These are phyloP conservation scores for Metschnikowia sp. DNA, from an alignment of 805 yeast species.

Conservation along the genomic window DNA sequence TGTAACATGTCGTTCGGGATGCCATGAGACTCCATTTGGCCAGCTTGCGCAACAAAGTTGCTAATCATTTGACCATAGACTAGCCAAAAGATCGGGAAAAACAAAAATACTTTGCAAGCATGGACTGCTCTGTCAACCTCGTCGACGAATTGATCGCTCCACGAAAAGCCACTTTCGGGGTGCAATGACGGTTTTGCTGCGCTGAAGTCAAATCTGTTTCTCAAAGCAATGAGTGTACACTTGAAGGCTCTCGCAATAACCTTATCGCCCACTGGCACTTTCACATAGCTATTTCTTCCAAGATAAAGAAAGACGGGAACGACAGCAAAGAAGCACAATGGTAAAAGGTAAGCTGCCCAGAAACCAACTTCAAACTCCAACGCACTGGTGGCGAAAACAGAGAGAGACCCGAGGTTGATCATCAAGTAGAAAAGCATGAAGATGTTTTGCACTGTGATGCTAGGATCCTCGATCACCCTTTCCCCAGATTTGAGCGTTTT, in stretches of 20 bases:
- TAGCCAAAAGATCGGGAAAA: constrained; percentile 16
- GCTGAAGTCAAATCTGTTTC: constrained; percentile 9
- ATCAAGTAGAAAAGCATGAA: constrained; percentile 16
- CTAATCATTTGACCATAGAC: constrained; percentile 18
- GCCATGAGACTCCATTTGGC: constrained; percentile 16
- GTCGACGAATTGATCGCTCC: constrained; percentile 15
- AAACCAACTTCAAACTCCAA: constrained; percentile 12
- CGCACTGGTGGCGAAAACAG: constrained; percentile 13
- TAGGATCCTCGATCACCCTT: constrained; percentile 14
- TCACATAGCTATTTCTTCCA: constrained; percentile 11
- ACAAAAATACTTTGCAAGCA: constrained; percentile 16
- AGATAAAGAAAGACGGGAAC: constrained; percentile 10
- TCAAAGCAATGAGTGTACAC: constrained; percentile 8
- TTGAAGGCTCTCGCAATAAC: constrained; percentile 12
- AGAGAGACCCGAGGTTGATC: constrained; percentile 16
- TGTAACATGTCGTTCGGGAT: constrained; percentile 16
- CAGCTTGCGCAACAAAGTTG: constrained; percentile 16
- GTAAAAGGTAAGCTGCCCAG: constrained; percentile 16
- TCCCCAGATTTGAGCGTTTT: constrained; percentile 29
- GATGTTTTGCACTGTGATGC: constrained; percentile 14
- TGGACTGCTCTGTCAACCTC: constrained; percentile 12
- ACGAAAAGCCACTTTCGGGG: constrained; percentile 11
- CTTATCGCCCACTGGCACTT: constrained; percentile 12
- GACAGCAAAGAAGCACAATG: constrained; percentile 12
- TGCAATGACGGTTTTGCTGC: constrained; percentile 15